Percentiles rank a stretch among this genome's conserved stretches.
Conservation (phyloP, 2,329 filamentous ascomycete genomes). For the Didymosphaeria variabile region DNA sequence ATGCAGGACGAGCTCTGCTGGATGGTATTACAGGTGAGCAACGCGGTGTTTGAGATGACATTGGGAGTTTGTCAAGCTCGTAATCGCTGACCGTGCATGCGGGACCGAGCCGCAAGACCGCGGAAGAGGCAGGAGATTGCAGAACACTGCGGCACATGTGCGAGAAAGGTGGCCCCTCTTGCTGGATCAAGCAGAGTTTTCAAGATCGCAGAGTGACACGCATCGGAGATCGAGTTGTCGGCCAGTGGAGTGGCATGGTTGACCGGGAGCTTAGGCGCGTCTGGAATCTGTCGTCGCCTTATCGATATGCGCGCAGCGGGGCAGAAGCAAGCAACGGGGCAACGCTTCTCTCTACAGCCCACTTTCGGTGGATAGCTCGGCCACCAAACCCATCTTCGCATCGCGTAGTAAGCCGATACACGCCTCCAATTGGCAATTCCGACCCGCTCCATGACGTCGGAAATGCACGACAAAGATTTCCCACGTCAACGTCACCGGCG, state of each 20-base stretch:
- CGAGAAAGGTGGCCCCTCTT: background rate
- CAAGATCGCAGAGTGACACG: background rate
- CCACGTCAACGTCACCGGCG: conserved; percentile 41
- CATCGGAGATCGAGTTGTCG: conserved; percentile 1
- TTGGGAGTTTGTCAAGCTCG: conserved; percentile 35
- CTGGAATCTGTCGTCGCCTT: background rate
- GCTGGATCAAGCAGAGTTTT: background rate
- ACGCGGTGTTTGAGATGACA: conserved; percentile 1
- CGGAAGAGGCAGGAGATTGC: conserved; percentile 10
- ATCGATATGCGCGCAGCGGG: conserved; percentile 5
- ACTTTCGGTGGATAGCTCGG: conserved; percentile 7
- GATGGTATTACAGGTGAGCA: background rate
- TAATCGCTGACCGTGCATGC: conserved; percentile 41
- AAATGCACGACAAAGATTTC: conserved; percentile 21
- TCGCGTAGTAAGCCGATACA: conserved; percentile 32
- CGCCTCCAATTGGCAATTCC: conserved; percentile 32
- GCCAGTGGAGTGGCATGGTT: background rate
- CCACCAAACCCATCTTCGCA: conserved; percentile 17
- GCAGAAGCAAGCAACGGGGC: conserved; percentile 10
- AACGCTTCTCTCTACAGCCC: background rate
- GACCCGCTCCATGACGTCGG: conserved; percentile 29
- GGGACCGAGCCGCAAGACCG: conserved; percentile 1
- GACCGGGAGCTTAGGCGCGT: conserved; percentile 1
- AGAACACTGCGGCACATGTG: background rate
- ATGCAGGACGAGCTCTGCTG: background rate